phyloP scores from a whole-genome alignment of 768 basidiomycete genomes.

The Kwoniella shandongensis region DNA sequence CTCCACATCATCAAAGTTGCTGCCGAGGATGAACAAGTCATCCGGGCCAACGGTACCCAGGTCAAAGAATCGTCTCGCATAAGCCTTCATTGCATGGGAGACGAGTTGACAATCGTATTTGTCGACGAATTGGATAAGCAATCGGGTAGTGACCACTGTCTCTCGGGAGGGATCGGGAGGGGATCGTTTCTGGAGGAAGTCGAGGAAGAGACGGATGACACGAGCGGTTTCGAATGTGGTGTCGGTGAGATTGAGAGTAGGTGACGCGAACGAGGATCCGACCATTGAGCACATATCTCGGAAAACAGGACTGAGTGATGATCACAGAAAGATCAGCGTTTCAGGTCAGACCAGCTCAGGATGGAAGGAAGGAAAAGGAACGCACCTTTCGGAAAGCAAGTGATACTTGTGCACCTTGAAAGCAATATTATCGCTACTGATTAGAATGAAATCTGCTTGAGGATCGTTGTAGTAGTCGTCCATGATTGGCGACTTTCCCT shows the following conservation, averaged over 20 bases:
- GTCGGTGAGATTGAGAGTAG: not conserved
- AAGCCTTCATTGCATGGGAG: not conserved
- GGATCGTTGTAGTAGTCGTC: slow-evolving; percentile 10
- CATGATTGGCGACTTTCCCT: not conserved
- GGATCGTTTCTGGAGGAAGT: not conserved
- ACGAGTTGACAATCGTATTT: slow-evolving; percentile 9
- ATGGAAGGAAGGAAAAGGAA: not conserved
- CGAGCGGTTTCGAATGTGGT: not conserved
- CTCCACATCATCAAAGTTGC: slow-evolving; percentile 2
- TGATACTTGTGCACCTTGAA: slow-evolving; percentile 17
- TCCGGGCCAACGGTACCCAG: not conserved
- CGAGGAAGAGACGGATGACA: slow-evolving; percentile 3
- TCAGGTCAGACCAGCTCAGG: not conserved
- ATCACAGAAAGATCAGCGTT: not conserved
- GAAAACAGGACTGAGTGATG: not conserved
- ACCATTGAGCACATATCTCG: not conserved
- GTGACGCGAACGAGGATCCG: not conserved
- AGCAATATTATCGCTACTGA: slow-evolving; percentile 14
- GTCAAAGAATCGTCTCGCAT: not conserved
- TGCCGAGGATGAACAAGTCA: slow-evolving; percentile 12
- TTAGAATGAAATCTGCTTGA: slow-evolving; percentile 19
- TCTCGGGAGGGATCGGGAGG: not conserved
- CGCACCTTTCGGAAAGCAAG: slow-evolving; percentile 10
- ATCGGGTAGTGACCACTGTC: not conserved
- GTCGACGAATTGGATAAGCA: not conserved